Conservation (phyloP, 1,284 basidiomycete species). For the Somion occarium region DNA sequence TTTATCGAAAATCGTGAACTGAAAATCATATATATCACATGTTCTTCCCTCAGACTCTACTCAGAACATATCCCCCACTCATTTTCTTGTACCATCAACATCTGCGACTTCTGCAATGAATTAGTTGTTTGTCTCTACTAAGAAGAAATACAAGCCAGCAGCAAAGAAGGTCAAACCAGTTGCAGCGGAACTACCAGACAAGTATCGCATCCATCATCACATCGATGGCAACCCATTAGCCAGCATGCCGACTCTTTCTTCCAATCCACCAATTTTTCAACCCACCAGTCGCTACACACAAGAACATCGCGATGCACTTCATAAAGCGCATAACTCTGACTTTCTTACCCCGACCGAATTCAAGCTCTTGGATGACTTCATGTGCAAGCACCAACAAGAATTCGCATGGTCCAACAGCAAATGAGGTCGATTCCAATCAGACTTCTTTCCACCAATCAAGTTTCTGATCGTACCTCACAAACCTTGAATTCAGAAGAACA, state of each 20-base stretch:
- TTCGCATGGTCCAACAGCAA: conserved; percentile 32
- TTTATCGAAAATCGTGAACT: no score
- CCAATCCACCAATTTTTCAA: conserved; percentile 15
- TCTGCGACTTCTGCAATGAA: no score
- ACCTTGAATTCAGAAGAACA: conserved; percentile 32
- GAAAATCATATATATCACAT: no score
- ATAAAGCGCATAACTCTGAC: conserved; percentile 20
- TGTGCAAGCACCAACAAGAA: conserved; percentile 25
- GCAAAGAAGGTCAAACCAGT: conserved; percentile 22
- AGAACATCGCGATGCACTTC: conserved; percentile 23
- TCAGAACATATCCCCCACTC: no score
- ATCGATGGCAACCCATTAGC: conserved; percentile 18
- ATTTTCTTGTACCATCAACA: no score
- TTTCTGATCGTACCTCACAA: conserved; percentile 28
- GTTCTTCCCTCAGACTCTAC: no score
- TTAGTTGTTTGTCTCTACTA: no score
- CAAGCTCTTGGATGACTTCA: conserved; percentile 28
- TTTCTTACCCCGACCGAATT: conserved; percentile 29
- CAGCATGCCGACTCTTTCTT: conserved; percentile 10
- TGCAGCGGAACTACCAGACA: conserved; percentile 19
- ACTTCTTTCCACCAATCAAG: conserved; percentile 28
- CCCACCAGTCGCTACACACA: conserved; percentile 26
- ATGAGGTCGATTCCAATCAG: conserved; percentile 26
- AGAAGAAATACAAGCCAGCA: conserved; percentile 19
- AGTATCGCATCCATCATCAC: conserved; percentile 11